Evolutionary conservation across 2,329 filamentous ascomycete genomes (phyloP).

Genomic region (Verticillium tricorpus): DNA sequence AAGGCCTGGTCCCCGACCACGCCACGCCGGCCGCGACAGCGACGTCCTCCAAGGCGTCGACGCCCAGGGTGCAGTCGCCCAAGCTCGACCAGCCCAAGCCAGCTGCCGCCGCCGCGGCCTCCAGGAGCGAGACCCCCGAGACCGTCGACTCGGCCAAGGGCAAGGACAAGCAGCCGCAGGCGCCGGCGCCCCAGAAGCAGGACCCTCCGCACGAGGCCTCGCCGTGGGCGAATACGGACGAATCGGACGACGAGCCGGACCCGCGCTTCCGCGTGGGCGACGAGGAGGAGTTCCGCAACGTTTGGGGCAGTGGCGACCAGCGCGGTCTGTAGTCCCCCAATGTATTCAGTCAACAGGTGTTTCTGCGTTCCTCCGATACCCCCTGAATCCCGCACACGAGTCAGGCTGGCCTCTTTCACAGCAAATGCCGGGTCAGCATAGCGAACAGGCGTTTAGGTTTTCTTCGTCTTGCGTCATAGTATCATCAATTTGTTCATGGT

Average conservation of each 20-base stretch:
- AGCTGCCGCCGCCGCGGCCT: neutral
- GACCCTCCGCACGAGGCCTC: slow-evolving; percentile 2
- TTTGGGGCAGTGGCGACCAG: slow-evolving; percentile 28
- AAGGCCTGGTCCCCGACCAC: neutral
- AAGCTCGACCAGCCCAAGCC: neutral
- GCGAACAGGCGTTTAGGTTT: slow-evolving; percentile 2
- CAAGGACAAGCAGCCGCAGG: neutral
- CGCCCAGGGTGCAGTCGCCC: neutral
- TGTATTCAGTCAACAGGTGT: neutral
- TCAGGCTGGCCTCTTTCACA: neutral
- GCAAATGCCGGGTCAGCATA: neutral
- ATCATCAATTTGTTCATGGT: neutral
- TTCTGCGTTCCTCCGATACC: neutral
- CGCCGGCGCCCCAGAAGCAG: neutral
- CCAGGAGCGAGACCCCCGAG: neutral
- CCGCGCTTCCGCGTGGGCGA: slow-evolving; percentile 21
- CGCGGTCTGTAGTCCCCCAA: neutral
- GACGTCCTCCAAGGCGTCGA: neutral
- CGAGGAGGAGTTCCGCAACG: slow-evolving; percentile 40
- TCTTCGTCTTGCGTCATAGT: neutral
- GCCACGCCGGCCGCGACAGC: neutral
- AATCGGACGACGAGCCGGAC: slow-evolving; percentile 7
- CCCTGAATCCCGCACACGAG: neutral
- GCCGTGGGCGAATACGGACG: slow-evolving; percentile 12
- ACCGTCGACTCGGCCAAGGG: neutral